Evolutionary conservation across 78 protist genomes (phyloP), one percentile per base, ranked within the genome.

Genomic region (Dictyostelium capitatum): DNA sequence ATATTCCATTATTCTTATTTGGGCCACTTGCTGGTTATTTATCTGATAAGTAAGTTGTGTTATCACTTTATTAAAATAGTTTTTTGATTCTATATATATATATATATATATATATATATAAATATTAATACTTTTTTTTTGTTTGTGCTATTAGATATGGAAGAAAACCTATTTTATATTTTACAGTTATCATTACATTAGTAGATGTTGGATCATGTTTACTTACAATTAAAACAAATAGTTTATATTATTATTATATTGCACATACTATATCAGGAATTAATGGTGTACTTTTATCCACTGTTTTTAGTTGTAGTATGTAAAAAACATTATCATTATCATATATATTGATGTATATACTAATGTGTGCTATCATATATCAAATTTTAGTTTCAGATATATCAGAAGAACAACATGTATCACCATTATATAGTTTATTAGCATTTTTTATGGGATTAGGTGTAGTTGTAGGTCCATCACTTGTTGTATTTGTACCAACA

Each of bases 1-100:
- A 72, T 28, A 54, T 72, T 2, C 9, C 57, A 4, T 41, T 50
- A 32, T 83, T 83, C 23, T 20, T 74, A 8, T 73, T 83, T 56
- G 75, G 78, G 3, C 81, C 91, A 4, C 14, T 83, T 2, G 67
- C 43, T 23, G 43, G 43, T 37, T 37, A n/a, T 50, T 25, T 83
- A 3, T 51, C 82, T 0, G 91, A 83, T 25, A 75, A 72, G 43
- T 37, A 37, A 37, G 43, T 37, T 37, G n/a, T n/a, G n/a, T n/a
- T n/a, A n/a, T n/a, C n/a, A n/a, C n/a, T n/a, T n/a, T n/a, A n/a
- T n/a, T n/a, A n/a, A n/a, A n/a, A n/a, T n/a, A n/a, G n/a, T n/a
- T n/a, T n/a, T n/a, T n/a, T n/a, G n/a, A n/a, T n/a, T n/a, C n/a
- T n/a, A n/a, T n/a, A n/a, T n/a, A n/a, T n/a, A n/a, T n/a, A n/a